Base-by-base conservation (phyloP, 148 eudicot genomes). In the Chenopodium quinoa region DNA sequence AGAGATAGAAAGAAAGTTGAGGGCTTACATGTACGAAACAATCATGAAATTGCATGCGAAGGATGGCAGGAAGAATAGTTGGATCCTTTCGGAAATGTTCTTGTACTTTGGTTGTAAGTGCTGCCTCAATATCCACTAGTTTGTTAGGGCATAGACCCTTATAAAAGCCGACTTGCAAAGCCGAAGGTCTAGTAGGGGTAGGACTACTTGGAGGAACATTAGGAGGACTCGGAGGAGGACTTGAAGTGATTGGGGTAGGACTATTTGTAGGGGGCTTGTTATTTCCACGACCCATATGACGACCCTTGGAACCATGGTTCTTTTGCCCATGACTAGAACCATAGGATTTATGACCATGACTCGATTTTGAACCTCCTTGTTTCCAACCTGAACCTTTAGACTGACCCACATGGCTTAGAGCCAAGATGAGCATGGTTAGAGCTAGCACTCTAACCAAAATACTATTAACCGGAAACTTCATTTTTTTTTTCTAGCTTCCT, bases 31-130 rank as follows among this genome's bases (percentile, higher is more conserved):
- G 58, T n/a, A 83, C 82, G 27, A 83, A 83, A 44, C 85, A 83
- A 54, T 83, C 85, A 29, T 83, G 85, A 40, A 83, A 83, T 44
- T 83, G 85, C 85, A 83, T 78, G 10, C 85, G 85, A 37, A 78
- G 78, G 1, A 83, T 44, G 23, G 82, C 85, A 9, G 85, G 75
- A 34, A 65, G 40, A 27, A 83, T 73, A n/a, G 67, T 64, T 63
- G 77, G 25, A 50, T 83, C 81, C 67, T 58, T 78, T 3, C 12
- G 65, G 65, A 78, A 83, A n/a, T 78, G 56, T 73, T 83, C 67
- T 63, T 73, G 81, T 13, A 78, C 78, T 46, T 78, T 64, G 13
- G 40, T 8, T 9, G 23, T 12, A 14, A 83, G 47, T 14, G 19
- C 1, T 62, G 78, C 73, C 77, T 83, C 85, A 65, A 83, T 63